Percentiles rank a stretch among this genome's conserved stretches.
phyloP scores from a whole-genome alignment of 805 yeast genomes.

The Yamadazyma akitaensis region DNA sequence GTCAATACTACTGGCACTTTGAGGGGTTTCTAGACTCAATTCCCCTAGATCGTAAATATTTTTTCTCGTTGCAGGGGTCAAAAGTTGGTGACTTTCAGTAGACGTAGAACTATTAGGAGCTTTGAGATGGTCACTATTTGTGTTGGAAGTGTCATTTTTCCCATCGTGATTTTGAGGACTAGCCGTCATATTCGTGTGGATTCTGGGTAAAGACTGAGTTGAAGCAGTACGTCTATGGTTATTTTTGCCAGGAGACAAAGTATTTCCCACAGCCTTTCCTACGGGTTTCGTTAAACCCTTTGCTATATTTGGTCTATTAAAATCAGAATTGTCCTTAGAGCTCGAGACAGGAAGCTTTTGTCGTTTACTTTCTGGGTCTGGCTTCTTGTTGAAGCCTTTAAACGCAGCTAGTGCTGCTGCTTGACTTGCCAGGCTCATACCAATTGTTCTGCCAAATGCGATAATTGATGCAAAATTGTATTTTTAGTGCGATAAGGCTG shows the following conservation, averaged over 20 bases:
- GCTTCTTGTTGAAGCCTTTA: slow-evolving; percentile 17
- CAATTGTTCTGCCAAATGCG: not conserved
- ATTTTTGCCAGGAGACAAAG: slow-evolving; percentile 8
- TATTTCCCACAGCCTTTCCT: not conserved
- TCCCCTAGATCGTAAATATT: slow-evolving; percentile 14
- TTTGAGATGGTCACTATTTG: not conserved
- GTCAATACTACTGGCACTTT: slow-evolving; percentile 4
- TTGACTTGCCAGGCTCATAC: slow-evolving; percentile 25
- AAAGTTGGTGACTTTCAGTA: not conserved
- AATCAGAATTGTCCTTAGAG: not conserved
- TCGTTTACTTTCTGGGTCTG: not conserved
- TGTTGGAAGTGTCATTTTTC: not conserved
- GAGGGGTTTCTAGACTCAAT: not conserved
- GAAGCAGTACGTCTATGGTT: slow-evolving; percentile 6
- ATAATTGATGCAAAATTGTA: not conserved
- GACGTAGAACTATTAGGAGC: not conserved
- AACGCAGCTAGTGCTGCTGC: slow-evolving; percentile 47
- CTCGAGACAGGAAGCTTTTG: not conserved
- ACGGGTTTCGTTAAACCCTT: too few species aligned
- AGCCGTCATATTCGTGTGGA: not conserved
- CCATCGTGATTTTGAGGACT: slow-evolving; percentile 1
- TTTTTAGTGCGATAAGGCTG: not conserved
- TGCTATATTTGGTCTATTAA: not conserved
- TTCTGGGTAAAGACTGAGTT: slow-evolving; percentile 7
- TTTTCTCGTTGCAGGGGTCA: slow-evolving; percentile 1